Evolutionary conservation across 805 yeast genomes (phyloP).

Genomic region (Kodamaea laetipori): DNA sequence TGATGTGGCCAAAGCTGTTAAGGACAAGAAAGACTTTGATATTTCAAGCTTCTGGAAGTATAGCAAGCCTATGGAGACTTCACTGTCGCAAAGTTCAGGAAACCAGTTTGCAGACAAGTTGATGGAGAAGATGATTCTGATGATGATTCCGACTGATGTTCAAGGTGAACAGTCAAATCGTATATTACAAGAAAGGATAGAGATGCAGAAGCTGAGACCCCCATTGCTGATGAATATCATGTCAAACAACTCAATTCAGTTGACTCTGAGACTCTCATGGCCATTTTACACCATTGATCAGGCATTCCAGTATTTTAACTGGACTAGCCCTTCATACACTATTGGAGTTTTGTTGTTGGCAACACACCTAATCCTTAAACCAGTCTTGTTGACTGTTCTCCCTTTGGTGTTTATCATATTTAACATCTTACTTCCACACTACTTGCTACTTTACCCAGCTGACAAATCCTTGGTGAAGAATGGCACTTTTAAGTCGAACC

Average conservation of each 20-base stretch:
- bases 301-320: constrained; percentile 54
- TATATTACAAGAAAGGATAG: constrained; percentile 54
- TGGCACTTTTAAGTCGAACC: constrained; percentile 23
- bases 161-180: constrained; percentile 46
- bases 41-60: constrained; percentile 29
- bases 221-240: constrained; percentile 66
- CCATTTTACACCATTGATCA: constrained; percentile 66
- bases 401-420: constrained; percentile 59
- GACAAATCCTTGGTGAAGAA: constrained; percentile 36
- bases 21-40: constrained; percentile 9
- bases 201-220: constrained; percentile 64
- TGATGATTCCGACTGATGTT: constrained; percentile 65
- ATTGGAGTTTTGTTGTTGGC: constrained; percentile 53
- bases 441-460: constrained; percentile 62
- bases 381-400: constrained; percentile 52
- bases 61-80: constrained; percentile 17
- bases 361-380: constrained; percentile 60
- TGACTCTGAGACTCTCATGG: constrained; percentile 62
- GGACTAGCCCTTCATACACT: constrained; percentile 67
- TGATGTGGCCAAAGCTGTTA: neutral
- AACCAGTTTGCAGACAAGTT: constrained; percentile 62
- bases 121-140: constrained; percentile 66
- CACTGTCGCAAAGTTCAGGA: constrained; percentile 6
- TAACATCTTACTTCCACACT: constrained; percentile 69
- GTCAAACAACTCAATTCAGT: constrained; percentile 64